Evolutionary conservation across 2,329 filamentous ascomycete species (phyloP).

Genomic region (Xylariaceae sp.): DNA sequence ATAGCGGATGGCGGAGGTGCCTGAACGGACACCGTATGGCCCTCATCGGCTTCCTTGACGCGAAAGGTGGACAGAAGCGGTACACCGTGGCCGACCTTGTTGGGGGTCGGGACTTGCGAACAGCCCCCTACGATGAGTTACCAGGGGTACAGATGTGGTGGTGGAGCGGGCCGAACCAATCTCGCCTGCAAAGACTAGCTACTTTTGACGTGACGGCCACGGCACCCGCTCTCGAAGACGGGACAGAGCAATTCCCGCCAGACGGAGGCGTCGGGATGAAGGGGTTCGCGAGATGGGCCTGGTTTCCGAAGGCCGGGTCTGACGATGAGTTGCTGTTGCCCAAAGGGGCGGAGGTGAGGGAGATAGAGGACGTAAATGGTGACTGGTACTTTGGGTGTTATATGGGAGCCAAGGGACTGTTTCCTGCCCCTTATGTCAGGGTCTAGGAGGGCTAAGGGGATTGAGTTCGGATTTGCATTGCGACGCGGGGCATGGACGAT

Average conservation of each 20-base stretch:
- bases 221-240: slow-evolving; percentile 26
- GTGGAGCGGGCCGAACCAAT: slow-evolving; percentile 34
- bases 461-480: not conserved
- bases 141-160: slow-evolving; percentile 45
- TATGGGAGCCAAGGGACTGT: slow-evolving; percentile 73
- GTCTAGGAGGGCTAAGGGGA: slow-evolving; percentile 29
- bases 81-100: slow-evolving; percentile 69
- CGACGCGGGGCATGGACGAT: too few relatives aligned
- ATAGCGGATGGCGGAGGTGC: slow-evolving; percentile 79
- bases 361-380: slow-evolving; percentile 82
- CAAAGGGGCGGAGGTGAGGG: slow-evolving; percentile 73
- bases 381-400: slow-evolving; percentile 90
- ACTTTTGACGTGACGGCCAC: slow-evolving; percentile 46
- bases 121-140: slow-evolving; percentile 45
- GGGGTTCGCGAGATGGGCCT: slow-evolving; percentile 68
- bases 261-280: slow-evolving; percentile 67
- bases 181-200: slow-evolving; percentile 40
- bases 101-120: slow-evolving; percentile 67
- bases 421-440: slow-evolving; percentile 73
- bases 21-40: slow-evolving; percentile 79
- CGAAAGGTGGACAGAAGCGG: slow-evolving; percentile 61
- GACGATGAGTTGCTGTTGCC: slow-evolving; percentile 82
- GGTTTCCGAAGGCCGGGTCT: slow-evolving; percentile 63
- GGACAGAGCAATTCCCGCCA: slow-evolving; percentile 55
- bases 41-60: slow-evolving; percentile 69